Conservation (phyloP, 345 rosid species). For the Angophora floribunda region DNA sequence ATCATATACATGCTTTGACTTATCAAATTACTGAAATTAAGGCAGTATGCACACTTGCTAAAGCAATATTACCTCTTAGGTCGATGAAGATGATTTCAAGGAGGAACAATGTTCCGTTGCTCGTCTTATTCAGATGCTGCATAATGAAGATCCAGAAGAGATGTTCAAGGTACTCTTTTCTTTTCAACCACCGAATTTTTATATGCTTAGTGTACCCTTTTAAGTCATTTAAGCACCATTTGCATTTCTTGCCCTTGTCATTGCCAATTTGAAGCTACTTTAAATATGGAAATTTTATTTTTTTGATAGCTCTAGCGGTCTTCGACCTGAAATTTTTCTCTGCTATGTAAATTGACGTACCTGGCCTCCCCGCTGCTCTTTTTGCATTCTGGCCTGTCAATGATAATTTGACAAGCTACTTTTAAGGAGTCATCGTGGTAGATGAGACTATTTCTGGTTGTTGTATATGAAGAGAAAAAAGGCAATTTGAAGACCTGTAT, state of each 20-base stretch:
- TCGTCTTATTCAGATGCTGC: slow-evolving; percentile 86
- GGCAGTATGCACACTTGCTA: background rate
- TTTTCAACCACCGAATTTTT: background rate
- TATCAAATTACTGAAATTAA: background rate
- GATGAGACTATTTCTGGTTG: background rate
- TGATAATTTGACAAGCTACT: background rate
- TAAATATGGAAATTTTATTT: background rate
- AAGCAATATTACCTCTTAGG: slow-evolving; percentile 19
- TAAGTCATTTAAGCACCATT: background rate
- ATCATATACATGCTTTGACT: background rate
- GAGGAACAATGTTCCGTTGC: slow-evolving; percentile 98
- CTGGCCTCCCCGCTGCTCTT: background rate
- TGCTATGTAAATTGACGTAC: background rate
- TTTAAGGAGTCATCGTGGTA: background rate
- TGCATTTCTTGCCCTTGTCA: background rate
- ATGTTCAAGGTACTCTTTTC: slow-evolving; percentile 76
- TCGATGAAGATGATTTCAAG: slow-evolving; percentile 92
- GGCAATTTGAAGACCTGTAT: background rate
- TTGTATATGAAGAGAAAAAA: background rate
- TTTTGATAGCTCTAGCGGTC: background rate
- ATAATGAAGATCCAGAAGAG: slow-evolving; percentile 85
- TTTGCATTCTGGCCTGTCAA: background rate
- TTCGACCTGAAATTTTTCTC: background rate
- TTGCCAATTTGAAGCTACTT: background rate
- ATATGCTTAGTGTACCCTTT: background rate